Base-by-base conservation (phyloP, 306 rosid genomes). In the Alnus glutinosa region DNA sequence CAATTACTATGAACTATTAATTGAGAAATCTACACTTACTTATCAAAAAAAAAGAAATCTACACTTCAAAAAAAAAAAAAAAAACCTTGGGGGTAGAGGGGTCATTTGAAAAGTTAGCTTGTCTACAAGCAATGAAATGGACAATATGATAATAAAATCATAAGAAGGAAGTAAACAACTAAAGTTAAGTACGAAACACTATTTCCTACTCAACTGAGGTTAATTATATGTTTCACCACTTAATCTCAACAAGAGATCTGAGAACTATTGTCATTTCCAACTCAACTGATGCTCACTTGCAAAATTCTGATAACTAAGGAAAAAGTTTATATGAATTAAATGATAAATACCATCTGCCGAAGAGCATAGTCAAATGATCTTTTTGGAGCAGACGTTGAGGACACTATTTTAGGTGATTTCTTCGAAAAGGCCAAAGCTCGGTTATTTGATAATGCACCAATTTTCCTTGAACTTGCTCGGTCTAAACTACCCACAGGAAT, bases 361-460 rank as follows among this genome's bases (percentile, higher is more conserved):
- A 89, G 78, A 61, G 92, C 84, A 81, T 89, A 88, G 79, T 92
- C 97, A 77, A 89, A 84, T 16, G 87, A 89, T 89, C 88, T 89
- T 84, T 90, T 92, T 5, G 97, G 92, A 75, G 92, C 91, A 77
- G 91, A 86, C 76, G 84, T 80, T 62, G 97, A 86, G 59, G 96
- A 85, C 49, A 78, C 75, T 46, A 75, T 83, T 85, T 83, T 89
- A 80, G 88, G 47, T 62, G 91, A 70, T 70, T 89, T 92, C 79
- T 90, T 92, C 63, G 97, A 85, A 63, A 82, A 70, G 13, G 84
- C 73, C 79, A 85, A 86, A 75, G 90, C 70, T 89, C 81, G 87
- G 81, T 81, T 89, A 79, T 81, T 86, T 75, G 94, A 86, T 58
- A 81, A 71, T 52, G 89, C 68, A 78, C 80, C 80, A 79, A 79